Conservation (phyloP, 495 filamentous ascomycete genomes). For the Talaromyces stipitatus region DNA sequence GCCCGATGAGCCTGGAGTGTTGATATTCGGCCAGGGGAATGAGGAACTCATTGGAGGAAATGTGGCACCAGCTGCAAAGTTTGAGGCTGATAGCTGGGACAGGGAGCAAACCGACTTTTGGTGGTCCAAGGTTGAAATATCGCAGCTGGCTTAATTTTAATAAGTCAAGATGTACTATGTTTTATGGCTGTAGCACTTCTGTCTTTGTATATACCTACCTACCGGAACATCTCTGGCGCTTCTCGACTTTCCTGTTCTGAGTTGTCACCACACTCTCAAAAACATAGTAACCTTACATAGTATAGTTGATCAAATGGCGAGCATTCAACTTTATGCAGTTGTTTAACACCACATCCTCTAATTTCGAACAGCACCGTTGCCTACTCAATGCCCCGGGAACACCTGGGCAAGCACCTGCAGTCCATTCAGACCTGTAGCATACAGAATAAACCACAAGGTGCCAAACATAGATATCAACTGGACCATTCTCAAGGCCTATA, state of each 20-base stretch:
- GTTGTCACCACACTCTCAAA: background rate
- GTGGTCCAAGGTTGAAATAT: constrained; percentile 36
- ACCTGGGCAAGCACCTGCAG: too few relatives aligned
- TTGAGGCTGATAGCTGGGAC: constrained; percentile 35
- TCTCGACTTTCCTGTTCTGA: background rate
- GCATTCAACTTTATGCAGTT: too few relatives aligned
- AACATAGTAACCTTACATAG: background rate
- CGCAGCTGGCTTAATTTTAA: constrained; percentile 17
- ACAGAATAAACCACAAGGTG: too few relatives aligned
- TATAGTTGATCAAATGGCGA: too few relatives aligned
- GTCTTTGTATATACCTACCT: background rate
- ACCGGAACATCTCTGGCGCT: background rate
- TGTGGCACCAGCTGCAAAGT: constrained; percentile 34
- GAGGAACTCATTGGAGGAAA: constrained; percentile 44
- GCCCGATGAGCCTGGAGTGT: constrained; percentile 15
- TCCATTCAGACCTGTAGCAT: too few relatives aligned
- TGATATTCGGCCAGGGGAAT: constrained; percentile 57
- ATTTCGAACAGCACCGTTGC: too few relatives aligned
- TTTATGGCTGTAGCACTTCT: background rate
- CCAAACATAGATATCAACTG: too few relatives aligned
- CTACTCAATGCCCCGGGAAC: too few relatives aligned
- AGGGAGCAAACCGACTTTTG: constrained; percentile 49
- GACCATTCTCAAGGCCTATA: too few relatives aligned
- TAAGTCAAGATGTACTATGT: background rate
- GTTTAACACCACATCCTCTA: too few relatives aligned